Base-by-base conservation (phyloP, 208 protist species). In the Crithidia fasciculata region DNA sequence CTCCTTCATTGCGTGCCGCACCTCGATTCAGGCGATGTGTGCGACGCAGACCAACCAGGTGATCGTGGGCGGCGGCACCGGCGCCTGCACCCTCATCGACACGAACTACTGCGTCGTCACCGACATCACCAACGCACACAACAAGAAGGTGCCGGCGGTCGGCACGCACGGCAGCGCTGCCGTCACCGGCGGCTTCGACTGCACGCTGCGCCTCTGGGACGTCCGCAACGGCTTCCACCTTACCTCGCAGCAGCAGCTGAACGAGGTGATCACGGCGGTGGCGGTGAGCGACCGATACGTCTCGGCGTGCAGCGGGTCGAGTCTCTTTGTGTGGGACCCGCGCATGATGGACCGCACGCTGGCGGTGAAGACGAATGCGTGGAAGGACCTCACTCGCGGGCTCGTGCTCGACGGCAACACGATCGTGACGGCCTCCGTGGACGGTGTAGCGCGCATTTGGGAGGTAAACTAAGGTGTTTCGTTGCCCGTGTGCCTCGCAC, bases 1-100 rank as follows among this genome's bases (percentile, higher is more conserved):
- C 74, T 94, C 89, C 47, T 94, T 95, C 63, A 93, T 96, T 53
- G 75, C 92, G 4, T 89, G 84, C 8, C 86, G 86, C 54, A 93
- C 89, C n/a, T 93, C 89, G 43, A 91, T 94, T 53, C 92, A 96
- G 74, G 89, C 92, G 28, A 93, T 96, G 87, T 83, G 84, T 62
- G 62, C 87, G 10, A 96, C 91, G 6, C 87, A 85, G 56, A 72
- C 78, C 36, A 80, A 84, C 40, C 82, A 90, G 43, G 87, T 86
- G 39, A 85, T 96, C 77, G 88, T 96, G 12, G 92, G 92, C 58
- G 87, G 92, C 47, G 92, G 92, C 44, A 96, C 84, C 60, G 92
- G 92, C 10, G 74, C 75, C 53, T 94, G 89, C 81, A 87, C 84
- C 3, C 80, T 95, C 43, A 88, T 96, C 68, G 92, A 96, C 73